Percentiles rank a stretch among this genome's conserved stretches.
Evolutionary conservation across 1,139 yeast genomes (phyloP).

Genomic region (Meyerozyma elateridarum): DNA sequence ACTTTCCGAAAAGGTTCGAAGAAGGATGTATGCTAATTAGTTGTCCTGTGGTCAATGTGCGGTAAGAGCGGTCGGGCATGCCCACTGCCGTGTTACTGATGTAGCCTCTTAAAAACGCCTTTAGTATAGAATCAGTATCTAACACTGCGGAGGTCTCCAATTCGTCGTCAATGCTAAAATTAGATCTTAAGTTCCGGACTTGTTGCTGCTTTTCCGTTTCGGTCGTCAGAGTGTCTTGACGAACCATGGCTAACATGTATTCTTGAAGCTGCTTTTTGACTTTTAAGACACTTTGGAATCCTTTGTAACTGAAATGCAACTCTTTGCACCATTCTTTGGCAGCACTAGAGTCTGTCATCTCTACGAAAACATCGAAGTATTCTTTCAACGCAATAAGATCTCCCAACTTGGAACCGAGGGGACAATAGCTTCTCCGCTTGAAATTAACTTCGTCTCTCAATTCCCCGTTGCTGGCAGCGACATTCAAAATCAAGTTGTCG

Average conservation of each 20-base stretch:
- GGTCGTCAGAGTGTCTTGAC: conserved; percentile 32
- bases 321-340: conserved; percentile 80
- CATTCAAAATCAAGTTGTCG: conserved; percentile 73
- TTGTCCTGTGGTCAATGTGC: conserved; percentile 79
- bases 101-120: conserved; percentile 78
- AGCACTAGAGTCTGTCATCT: conserved; percentile 35
- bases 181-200: conserved; percentile 23
- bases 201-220: conserved; percentile 25
- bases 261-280: conserved; percentile 72
- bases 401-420: conserved; percentile 68
- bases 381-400: conserved; percentile 84
- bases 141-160: conserved; percentile 24
- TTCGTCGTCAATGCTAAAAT: conserved; percentile 20
- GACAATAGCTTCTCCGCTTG: conserved; percentile 58
- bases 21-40: conserved; percentile 89
- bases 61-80: conserved; percentile 88
- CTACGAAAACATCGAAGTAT: conserved; percentile 56
- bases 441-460: conserved; percentile 73
- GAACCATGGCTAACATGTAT: conserved; percentile 54
- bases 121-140: conserved; percentile 59
- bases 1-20: conserved; percentile 75
- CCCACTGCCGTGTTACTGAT: conserved; percentile 87
- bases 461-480: conserved; percentile 62
- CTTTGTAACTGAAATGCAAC: conserved; percentile 69
- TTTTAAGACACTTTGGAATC: conserved; percentile 70